Evolutionary conservation across 805 yeast species (phyloP).

Genomic region (Myxozyma neotropica): DNA sequence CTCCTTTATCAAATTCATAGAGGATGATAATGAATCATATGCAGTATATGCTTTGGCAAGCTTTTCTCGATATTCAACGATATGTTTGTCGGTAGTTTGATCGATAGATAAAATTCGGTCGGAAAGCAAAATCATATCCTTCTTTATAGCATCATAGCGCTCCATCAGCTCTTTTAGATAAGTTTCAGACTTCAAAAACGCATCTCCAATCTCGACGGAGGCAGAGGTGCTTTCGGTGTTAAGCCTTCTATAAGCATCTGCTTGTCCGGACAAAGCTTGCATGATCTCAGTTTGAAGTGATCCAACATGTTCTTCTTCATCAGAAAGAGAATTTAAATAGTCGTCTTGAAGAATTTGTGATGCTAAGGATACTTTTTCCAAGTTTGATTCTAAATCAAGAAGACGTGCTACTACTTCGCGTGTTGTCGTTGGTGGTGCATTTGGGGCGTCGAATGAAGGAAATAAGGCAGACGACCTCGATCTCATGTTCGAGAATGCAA

Average conservation of each 20-base stretch:
- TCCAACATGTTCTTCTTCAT: neutral
- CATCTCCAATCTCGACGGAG: neutral
- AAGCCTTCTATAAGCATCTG: neutral
- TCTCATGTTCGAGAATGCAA: neutral
- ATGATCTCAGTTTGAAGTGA: neutral
- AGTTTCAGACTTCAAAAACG: neutral
- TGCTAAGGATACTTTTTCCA: constrained; percentile 7
- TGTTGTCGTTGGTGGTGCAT: constrained; percentile 5
- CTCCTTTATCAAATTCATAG: neutral
- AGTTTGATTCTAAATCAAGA: constrained; percentile 14
- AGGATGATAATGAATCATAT: neutral
- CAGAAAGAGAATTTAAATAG: neutral
- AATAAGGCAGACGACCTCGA: neutral
- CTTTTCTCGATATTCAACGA: neutral
- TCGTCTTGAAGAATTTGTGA: constrained; percentile 15
- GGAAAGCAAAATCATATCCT: neutral
- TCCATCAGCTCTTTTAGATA: neutral
- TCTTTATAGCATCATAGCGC: constrained; percentile 4
- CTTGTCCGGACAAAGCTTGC: constrained; percentile 2
- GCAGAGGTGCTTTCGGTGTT: neutral
- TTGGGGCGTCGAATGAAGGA: constrained; percentile 13
- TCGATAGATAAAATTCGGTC: neutral
- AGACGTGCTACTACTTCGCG: constrained; percentile 20
- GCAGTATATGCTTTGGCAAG: neutral
- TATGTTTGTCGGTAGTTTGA: neutral